Percentiles rank a stretch among this genome's conserved stretches.
Conservation (phyloP, 306 rosid genomes). For the Psophocarpus tetragonolobus region DNA sequence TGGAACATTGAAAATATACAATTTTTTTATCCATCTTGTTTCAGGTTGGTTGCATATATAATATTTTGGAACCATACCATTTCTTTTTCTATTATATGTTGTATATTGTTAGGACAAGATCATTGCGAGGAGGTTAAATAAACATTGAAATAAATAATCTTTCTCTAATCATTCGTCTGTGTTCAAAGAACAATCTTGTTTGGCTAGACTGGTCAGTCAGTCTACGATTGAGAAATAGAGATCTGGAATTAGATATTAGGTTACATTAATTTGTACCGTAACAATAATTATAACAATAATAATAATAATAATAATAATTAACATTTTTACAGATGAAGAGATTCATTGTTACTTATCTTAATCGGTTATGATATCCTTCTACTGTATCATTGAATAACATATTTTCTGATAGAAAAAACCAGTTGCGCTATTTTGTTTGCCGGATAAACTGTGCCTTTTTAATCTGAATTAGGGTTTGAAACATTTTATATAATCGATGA, state of each 20-base stretch:
- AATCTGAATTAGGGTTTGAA: constrained; percentile 26
- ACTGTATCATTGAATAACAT: not conserved
- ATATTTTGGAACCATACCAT: not conserved
- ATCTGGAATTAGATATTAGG: not conserved
- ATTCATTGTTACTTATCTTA: not conserved
- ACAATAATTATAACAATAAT: too few relatives aligned
- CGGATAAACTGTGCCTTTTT: not conserved
- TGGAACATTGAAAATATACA: constrained; percentile 2
- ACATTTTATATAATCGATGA: not conserved
- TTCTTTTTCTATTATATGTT: not conserved
- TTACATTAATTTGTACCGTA: not conserved
- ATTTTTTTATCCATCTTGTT: not conserved
- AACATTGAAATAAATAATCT: not conserved
- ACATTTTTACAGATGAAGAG: not conserved
- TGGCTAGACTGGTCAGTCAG: not conserved
- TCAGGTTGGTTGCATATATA: not conserved
- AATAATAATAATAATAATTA: not conserved
- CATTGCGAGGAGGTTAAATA: not conserved
- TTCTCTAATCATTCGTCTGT: not conserved
- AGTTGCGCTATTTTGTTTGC: not conserved
- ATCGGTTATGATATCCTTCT: not conserved
- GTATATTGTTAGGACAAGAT: not conserved
- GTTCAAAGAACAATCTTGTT: not conserved
- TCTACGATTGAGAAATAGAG: not conserved
- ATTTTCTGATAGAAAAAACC: not conserved